Base-by-base conservation (phyloP, 371 early-diverging fungal species). In the Dichotomocladium elegans region DNA sequence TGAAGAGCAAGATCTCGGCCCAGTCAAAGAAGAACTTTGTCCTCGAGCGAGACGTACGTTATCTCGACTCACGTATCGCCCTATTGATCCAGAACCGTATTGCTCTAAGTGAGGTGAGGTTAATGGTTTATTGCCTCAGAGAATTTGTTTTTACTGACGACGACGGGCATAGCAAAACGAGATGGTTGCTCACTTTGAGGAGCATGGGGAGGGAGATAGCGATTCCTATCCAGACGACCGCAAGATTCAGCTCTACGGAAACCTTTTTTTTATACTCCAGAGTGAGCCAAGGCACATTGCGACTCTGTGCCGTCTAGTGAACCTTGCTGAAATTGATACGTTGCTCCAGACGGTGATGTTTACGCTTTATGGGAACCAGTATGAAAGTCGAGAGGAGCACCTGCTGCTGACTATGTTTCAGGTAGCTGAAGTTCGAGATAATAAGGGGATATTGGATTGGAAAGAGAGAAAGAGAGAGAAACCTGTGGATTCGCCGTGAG, bases 11-110 rank as follows among this genome's bases (percentile, higher is more conserved):
- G 54, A 95, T 96, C 34, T 95, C 96, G 9, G 77, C 85, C 4
- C 95, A 95, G 73, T 93, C 93, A 4, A 96, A 96, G 74, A 91
- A 90, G 69, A 96, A 96, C 77, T 96, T 95, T 73, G 74, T 92
- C 27, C 75, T 96, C 11, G 96, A 96, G 60, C 82, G 93, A 50
- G 96, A 96, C 66, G 95, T 95, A 30, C 85, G 96, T 29, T 93
- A 92, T 65, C 71, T 96, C 12, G 96, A 96, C 79, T 85, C 88
- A 45, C 81, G 96, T 48, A 96, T 96, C 53, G 96, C 96, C 1
- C 73, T 95, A 19, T 68, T 96, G 47, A 94, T 96, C 66, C 93
- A 93, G 64, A 95, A 95, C 64, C 76, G 95, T 47, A 94, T 95
- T 87, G 93, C 93, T 3, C 58, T 92, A 33, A 89, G 87, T 41